Evolutionary conservation across 371 early-diverging fungal species (phyloP).

Genomic region (Haplosporangium sp.): DNA sequence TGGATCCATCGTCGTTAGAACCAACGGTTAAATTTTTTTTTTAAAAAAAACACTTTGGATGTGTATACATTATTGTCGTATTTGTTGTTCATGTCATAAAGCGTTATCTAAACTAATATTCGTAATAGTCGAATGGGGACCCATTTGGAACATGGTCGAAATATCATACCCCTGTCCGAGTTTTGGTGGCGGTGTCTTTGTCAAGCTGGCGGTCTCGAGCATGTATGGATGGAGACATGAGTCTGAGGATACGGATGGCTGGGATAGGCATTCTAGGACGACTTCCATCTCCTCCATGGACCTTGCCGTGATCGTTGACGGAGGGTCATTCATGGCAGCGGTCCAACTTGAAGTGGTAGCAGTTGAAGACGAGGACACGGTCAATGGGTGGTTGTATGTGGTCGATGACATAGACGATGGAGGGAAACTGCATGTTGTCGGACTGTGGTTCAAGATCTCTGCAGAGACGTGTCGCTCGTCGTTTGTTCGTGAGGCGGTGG

Average conservation of each 20-base stretch:
- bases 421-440: background rate
- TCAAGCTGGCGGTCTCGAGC: background rate
- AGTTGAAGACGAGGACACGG: too few species aligned
- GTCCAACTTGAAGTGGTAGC: too few species aligned
- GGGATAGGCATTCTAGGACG: background rate
- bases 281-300: slow-evolving; percentile 11
- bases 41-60: background rate
- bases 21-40: background rate
- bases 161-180: slow-evolving; percentile 43
- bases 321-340: background rate
- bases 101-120: background rate
- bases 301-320: background rate
- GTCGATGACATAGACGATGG: background rate
- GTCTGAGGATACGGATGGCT: background rate
- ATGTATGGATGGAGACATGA: background rate
- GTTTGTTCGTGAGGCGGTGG: too few species aligned
- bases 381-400: background rate
- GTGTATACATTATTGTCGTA: background rate
- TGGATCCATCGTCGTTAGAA: slow-evolving; percentile 39
- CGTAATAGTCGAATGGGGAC: slow-evolving; percentile 5
- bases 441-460: too few species aligned
- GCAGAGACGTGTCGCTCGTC: too few species aligned
- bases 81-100: background rate
- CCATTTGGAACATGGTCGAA: slow-evolving; percentile 42
- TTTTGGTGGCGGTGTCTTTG: background rate